phyloP scores from a whole-genome alignment of 805 yeast genomes.

The Nakazawaea anatomiae region DNA sequence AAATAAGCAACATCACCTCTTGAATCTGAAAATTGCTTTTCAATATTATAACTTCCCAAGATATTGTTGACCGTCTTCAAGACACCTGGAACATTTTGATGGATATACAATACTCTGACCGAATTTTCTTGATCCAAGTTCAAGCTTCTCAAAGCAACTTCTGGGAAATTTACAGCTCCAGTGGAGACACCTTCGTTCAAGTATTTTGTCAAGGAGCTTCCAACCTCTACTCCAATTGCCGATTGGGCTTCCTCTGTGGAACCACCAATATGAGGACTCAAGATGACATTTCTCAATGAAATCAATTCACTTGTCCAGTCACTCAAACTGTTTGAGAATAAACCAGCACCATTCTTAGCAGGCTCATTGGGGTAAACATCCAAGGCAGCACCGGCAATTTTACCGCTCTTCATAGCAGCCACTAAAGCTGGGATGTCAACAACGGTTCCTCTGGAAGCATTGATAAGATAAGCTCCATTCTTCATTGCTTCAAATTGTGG shows the following conservation, averaged over 20 bases:
- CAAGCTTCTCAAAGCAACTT: slow-evolving; percentile 83
- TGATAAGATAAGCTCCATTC: slow-evolving; percentile 89
- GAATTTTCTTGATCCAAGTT: slow-evolving; percentile 81
- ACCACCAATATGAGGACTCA: slow-evolving; percentile 98
- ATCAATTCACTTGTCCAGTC: slow-evolving; percentile 78
- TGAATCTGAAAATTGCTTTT: slow-evolving; percentile 97
- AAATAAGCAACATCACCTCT: slow-evolving; percentile 93
- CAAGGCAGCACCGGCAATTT: slow-evolving; percentile 93
- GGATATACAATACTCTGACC: slow-evolving; percentile 93
- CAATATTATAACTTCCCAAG: slow-evolving; percentile 90
- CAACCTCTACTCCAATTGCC: slow-evolving; percentile 96
- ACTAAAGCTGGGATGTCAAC: slow-evolving; percentile 93
- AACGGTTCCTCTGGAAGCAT: slow-evolving; percentile 97
- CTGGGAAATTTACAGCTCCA: slow-evolving; percentile 99
- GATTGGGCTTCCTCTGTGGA: slow-evolving; percentile 98
- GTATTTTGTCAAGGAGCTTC: slow-evolving; percentile 77
- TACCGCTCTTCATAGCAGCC: slow-evolving; percentile 86
- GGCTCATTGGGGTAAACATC: slow-evolving; percentile 98
- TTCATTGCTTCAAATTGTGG: slow-evolving; percentile 96
- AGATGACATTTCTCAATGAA: slow-evolving; percentile 78
- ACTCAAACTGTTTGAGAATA: slow-evolving; percentile 70
- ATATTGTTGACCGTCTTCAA: slow-evolving; percentile 95
- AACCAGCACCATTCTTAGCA: slow-evolving; percentile 86
- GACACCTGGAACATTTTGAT: slow-evolving; percentile 98
- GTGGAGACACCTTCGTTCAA: slow-evolving; percentile 92